A percentile compares a stretch with the other conserved stretches of the same genome.
These are phyloP conservation scores for Pichia sp. DNA, from an alignment of 1,139 yeast genomes.

Conservation along the genomic window DNA sequence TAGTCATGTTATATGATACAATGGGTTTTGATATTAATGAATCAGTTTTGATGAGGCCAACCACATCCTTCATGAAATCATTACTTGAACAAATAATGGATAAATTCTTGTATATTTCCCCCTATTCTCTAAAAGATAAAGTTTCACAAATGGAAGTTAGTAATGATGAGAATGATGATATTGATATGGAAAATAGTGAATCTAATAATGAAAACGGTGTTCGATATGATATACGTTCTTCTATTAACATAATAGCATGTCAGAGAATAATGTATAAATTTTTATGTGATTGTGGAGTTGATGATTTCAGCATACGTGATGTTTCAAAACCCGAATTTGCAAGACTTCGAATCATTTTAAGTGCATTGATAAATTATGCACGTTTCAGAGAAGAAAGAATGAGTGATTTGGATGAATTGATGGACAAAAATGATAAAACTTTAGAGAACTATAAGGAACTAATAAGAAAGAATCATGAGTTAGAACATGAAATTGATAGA, in stretches of 20 bases:
- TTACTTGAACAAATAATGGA: slow-evolving; percentile 70
- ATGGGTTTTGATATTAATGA: slow-evolving; percentile 48
- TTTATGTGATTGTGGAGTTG: slow-evolving; percentile 66
- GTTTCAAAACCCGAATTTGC: slow-evolving; percentile 62
- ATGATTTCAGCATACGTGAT: slow-evolving; percentile 72
- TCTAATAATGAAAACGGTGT: background rate
- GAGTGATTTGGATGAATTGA: slow-evolving; percentile 58
- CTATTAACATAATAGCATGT: slow-evolving; percentile 45
- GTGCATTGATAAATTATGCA: slow-evolving; percentile 84
- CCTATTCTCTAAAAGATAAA: slow-evolving; percentile 36
- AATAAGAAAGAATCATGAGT: slow-evolving; percentile 36
- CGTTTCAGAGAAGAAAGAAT: slow-evolving; percentile 75
- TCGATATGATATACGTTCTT: slow-evolving; percentile 28
- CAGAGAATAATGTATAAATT: slow-evolving; percentile 58
- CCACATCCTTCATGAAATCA: slow-evolving; percentile 53
- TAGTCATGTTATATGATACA: slow-evolving; percentile 25
- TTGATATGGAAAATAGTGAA: background rate
- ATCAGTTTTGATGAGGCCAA: slow-evolving; percentile 60
- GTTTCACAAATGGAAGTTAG: slow-evolving; percentile 27
- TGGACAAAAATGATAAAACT: slow-evolving; percentile 48
- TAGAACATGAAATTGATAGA: slow-evolving; percentile 40
- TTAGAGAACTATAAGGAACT: slow-evolving; percentile 38
- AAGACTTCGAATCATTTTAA: slow-evolving; percentile 58
- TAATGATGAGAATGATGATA: slow-evolving; percentile 30
- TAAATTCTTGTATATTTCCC: slow-evolving; percentile 57